These are phyloP conservation scores for Talaromyces sp. DNA, from an alignment of 2,329 filamentous ascomycete species.

Conservation along the genomic window DNA sequence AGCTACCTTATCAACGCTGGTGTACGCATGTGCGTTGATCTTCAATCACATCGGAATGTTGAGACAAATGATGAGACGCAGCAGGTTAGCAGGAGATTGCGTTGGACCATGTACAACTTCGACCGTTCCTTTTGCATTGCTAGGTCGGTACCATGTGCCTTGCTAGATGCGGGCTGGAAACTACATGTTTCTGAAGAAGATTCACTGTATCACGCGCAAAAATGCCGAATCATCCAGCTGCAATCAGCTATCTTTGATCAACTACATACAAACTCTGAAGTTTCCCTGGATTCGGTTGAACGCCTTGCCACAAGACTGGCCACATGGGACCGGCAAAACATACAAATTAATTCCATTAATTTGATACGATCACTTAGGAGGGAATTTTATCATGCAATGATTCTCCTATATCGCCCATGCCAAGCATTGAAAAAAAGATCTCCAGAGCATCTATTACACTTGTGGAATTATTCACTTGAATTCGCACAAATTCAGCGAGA, in stretches of 20 bases:
- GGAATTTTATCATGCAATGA: neutral
- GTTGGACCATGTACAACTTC: neutral
- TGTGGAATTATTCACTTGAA: neutral
- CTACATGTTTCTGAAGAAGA: neutral
- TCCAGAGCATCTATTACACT: neutral
- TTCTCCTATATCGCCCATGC: neutral
- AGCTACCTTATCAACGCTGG: neutral
- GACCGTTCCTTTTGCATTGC: neutral
- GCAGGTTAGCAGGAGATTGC: neutral
- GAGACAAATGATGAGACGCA: neutral
- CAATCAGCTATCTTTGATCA: neutral
- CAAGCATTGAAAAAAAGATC: neutral
- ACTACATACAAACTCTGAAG: neutral
- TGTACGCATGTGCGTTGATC: neutral
- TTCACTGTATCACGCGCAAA: neutral
- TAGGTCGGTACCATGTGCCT: neutral
- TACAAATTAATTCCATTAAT: neutral
- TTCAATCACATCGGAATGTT: neutral
- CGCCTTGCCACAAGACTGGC: neutral
- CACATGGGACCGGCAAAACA: neutral
- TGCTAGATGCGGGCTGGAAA: neutral
- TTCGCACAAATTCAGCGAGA: neutral
- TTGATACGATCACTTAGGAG: neutral
- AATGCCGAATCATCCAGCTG: neutral
- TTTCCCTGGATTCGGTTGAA: neutral